phyloP scores from a whole-genome alignment of 257 asterid species.

The Solanum clarkiae region DNA sequence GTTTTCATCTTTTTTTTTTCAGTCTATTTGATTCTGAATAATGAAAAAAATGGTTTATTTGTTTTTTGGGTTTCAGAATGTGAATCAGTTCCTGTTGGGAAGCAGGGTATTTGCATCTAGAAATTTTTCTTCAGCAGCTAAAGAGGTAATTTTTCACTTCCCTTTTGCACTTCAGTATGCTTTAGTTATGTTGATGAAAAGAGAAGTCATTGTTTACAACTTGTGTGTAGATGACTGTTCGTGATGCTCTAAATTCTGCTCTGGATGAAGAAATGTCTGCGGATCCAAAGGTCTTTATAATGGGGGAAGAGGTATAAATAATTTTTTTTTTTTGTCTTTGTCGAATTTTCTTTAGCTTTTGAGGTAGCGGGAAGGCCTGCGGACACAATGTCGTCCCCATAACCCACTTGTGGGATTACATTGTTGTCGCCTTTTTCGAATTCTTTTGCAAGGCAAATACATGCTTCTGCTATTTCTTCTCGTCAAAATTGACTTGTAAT shows the following conservation, averaged over 20 bases:
- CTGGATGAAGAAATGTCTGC: constrained; percentile 99
- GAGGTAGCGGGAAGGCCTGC: neutral
- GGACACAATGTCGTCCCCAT: neutral
- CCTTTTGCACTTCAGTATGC: neutral
- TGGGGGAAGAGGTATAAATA: constrained; percentile 90
- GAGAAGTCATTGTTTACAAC: neutral
- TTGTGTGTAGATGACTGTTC: constrained; percentile 72
- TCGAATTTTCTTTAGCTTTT: neutral
- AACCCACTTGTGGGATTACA: too few relatives aligned
- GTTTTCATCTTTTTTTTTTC: neutral
- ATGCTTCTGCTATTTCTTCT: neutral
- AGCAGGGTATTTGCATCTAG: constrained; percentile 44
- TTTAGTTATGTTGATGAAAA: neutral
- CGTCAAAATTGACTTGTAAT: neutral
- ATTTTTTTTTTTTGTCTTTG: neutral
- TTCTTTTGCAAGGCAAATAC: neutral
- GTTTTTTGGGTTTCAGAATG: neutral
- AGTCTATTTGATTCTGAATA: neutral
- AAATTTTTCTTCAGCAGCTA: constrained; percentile 55
- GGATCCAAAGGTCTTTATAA: constrained; percentile 70
- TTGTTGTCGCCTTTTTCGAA: neutral
- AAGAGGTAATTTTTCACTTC: constrained; percentile 30
- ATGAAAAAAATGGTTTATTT: neutral
- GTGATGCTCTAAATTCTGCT: constrained; percentile 90
- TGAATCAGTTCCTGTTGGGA: constrained; percentile 6